Conservation (phyloP, 192 early-diverging fungal genomes). For the Entomortierella beljakovae region DNA sequence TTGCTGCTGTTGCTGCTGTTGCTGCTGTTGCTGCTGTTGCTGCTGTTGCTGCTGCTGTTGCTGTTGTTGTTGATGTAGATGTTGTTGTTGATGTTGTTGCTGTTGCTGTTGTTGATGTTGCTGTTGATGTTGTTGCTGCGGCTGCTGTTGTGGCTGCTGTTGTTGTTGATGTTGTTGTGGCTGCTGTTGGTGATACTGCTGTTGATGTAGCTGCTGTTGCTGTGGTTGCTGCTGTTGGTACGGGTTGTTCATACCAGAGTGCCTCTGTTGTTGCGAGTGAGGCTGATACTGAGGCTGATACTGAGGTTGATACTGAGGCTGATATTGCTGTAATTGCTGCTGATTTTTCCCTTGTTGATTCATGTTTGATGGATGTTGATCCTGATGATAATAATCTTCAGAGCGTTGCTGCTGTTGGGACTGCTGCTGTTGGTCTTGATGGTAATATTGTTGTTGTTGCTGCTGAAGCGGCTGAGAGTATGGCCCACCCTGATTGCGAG, state of each 20-base stretch:
- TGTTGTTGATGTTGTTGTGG: conserved; percentile 5
- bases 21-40: conserved; percentile 14
- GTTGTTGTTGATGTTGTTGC: not conserved
- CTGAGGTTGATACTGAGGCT: not conserved
- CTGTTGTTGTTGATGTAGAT: too few species aligned
- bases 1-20: conserved; percentile 4
- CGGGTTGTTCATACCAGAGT: conserved; percentile 4
- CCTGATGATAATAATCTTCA: conserved; percentile 8
- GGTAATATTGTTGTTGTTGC: not conserved
- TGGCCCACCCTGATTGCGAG: not conserved
- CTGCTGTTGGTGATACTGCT: conserved; percentile 24
- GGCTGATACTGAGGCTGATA: not conserved
- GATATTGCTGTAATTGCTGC: conserved; percentile 7
- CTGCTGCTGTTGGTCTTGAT: conserved; percentile 15
- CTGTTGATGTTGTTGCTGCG: conserved; percentile 15
- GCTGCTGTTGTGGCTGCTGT: too few species aligned
- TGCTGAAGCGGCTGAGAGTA: not conserved
- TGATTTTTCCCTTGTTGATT: not conserved
- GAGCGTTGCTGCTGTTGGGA: conserved; percentile 6
- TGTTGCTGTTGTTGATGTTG: conserved; percentile 14
- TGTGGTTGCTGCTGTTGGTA: conserved; percentile 12
- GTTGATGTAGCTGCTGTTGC: conserved; percentile 17
- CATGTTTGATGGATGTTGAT: not conserved
- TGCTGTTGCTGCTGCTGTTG: too few species aligned
- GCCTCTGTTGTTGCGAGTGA: conserved; percentile 8